Percentiles rank a stretch among this genome's conserved stretches.
Conservation (phyloP, 2,329 filamentous ascomycete species). For the Aspergillus felis region DNA sequence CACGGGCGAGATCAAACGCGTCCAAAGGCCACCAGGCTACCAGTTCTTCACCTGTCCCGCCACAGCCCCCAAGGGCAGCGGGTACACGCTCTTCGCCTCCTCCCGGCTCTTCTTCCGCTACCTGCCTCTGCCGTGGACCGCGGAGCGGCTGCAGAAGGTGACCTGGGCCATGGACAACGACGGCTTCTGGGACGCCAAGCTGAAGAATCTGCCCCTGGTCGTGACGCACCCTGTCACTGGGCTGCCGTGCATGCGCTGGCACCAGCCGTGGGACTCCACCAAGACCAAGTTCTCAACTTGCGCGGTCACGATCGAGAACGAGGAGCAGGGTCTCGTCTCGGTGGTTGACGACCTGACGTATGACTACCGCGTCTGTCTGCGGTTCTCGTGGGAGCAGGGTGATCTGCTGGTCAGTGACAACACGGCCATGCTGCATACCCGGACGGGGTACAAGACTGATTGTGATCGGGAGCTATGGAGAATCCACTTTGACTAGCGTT, state of each 20-base stretch:
- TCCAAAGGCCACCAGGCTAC: conserved; percentile 48
- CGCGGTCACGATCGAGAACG: not conserved
- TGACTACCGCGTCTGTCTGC: conserved; percentile 2
- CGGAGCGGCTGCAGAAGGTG: conserved; percentile 37
- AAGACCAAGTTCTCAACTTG: conserved; percentile 44
- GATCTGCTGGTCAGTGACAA: conserved; percentile 49
- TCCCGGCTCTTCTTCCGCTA: conserved; percentile 50
- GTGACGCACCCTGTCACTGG: conserved; percentile 45
- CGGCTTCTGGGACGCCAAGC: conserved; percentile 44
- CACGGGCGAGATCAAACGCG: conserved; percentile 39
- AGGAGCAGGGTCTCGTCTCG: not conserved
- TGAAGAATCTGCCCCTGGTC: conserved; percentile 46
- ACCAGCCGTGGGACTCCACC: conserved; percentile 52
- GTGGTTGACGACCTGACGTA: conserved; percentile 1
- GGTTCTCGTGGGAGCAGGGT: not conserved
- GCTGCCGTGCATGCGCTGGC: conserved; percentile 51
- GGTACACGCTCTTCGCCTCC: conserved; percentile 53
- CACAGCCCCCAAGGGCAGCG: conserved; percentile 47
- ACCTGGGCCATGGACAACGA: conserved; percentile 50
- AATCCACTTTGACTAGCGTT: conserved; percentile 22
- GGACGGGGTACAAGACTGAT: conserved; percentile 19
- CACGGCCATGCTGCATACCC: conserved; percentile 20
- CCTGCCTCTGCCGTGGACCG: conserved; percentile 36
- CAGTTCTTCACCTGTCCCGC: conserved; percentile 50
- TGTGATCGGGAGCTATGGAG: conserved; percentile 25